These are phyloP conservation scores for Jatropha multifida DNA, from an alignment of 441 rosid genomes.

Conservation along the genomic window DNA sequence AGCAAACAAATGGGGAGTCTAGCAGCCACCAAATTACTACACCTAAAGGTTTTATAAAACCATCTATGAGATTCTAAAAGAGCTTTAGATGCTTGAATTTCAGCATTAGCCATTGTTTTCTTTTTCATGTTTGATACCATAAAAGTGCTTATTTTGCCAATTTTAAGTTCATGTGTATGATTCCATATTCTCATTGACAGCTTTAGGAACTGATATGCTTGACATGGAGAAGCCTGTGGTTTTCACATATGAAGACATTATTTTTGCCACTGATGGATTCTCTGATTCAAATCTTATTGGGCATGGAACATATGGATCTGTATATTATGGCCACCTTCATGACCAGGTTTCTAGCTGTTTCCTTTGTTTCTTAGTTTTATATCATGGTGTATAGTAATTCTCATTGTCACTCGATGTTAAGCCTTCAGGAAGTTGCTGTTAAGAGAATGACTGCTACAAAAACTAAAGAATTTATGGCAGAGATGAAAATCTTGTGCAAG, in stretches of 20 bases:
- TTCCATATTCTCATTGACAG: constrained; percentile 36
- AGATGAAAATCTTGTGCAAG: constrained; percentile 93
- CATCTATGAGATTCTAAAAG: constrained; percentile 10
- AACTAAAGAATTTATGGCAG: constrained; percentile 92
- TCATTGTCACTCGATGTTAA: constrained; percentile 10
- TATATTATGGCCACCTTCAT: constrained; percentile 67
- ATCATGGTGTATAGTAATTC: background rate
- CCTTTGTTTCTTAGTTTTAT: background rate
- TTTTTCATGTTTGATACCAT: background rate
- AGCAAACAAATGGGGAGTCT: constrained; percentile 62
- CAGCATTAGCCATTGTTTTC: background rate
- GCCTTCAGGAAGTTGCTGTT: constrained; percentile 78
- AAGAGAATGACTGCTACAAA: constrained; percentile 97
- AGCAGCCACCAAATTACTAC: constrained; percentile 59
- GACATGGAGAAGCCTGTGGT: constrained; percentile 86
- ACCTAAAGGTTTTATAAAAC: constrained; percentile 59
- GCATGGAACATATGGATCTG: constrained; percentile 92
- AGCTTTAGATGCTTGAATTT: constrained; percentile 1
- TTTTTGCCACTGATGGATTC: constrained; percentile 81
- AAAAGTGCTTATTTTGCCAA: background rate
- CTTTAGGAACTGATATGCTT: constrained; percentile 66
- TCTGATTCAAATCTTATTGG: constrained; percentile 88
- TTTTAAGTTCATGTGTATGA: constrained; percentile 14
- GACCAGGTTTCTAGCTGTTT: constrained; percentile 61
- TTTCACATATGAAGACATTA: constrained; percentile 76